These are phyloP conservation scores for Exophiala xenobiotica DNA, from an alignment of 2,329 filamentous ascomycete species.

Conservation along the genomic window DNA sequence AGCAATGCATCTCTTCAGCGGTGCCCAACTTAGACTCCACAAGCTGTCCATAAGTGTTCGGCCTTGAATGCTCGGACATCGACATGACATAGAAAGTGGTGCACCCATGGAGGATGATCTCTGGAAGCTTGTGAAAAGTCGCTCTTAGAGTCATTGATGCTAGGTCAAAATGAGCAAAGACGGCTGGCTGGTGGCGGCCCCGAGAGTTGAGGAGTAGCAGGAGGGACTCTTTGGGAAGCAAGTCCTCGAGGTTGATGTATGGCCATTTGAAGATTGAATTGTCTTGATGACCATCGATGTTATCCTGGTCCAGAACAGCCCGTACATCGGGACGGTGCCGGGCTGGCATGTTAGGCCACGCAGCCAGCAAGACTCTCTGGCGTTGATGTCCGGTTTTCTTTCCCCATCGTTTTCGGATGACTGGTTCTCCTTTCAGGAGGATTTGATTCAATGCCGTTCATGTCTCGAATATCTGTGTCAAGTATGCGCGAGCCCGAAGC, in stretches of 20 bases:
- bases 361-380: constrained; percentile 46
- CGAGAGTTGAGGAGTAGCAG: constrained; percentile 55
- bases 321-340: constrained; percentile 55
- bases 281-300: constrained; percentile 4
- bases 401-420: constrained; percentile 54
- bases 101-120: constrained; percentile 33
- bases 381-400: constrained; percentile 54
- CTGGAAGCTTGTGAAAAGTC: constrained; percentile 27
- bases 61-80: constrained; percentile 34
- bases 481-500: too few species aligned
- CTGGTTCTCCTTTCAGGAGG: constrained; percentile 51
- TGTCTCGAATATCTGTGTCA: too few species aligned
- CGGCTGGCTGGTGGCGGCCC: constrained; percentile 46
- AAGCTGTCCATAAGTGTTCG: constrained; percentile 40
- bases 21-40: too few species aligned
- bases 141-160: constrained; percentile 37
- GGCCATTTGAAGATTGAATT: constrained; percentile 49
- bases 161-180: constrained; percentile 51
- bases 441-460: too few species aligned
- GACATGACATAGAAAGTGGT: constrained; percentile 42
- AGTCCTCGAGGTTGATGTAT: constrained; percentile 59
- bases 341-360: constrained; percentile 52
- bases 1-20: neutral
- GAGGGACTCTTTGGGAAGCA: constrained; percentile 46
- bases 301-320: constrained; percentile 31